Evolutionary conservation across 495 filamentous ascomycete genomes (phyloP), one percentile per base, ranked within the genome.

Genomic region (Daldinia decipiens): DNA sequence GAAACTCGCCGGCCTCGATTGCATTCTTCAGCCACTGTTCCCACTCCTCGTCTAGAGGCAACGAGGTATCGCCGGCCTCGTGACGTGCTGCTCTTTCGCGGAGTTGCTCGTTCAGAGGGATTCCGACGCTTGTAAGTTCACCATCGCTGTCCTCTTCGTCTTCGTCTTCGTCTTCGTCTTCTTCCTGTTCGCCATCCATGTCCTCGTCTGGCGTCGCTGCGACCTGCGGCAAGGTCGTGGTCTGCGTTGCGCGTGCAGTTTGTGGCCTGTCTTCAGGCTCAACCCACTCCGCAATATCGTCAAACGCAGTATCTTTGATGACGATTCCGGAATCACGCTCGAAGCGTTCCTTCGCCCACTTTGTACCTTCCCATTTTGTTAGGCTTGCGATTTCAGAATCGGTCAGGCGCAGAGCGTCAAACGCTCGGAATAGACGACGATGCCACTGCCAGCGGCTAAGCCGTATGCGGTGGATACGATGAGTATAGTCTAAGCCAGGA

Each of bases 291-390:
- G 74, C 70, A 66, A 97, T 89, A 15, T 83, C 86, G 73, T 92
- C 87, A 61, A 88, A 88, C 1, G 93, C 93, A 3, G 94, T 97
- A 77, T 97, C 94, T 63, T 79, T 79, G 70, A 97, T 93, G 21
- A 74, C 83, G 52, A 90, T 83, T 3, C 89, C 88, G 72, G 92
- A 88, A 74, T 97, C 93, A 45, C 82, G 82, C 81, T 97, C 94
- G 76, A 91, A 97, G 13, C 90, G 87, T 76, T 95, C 89, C 65
- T 93, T 90, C 31, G 94, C 94, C 83, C 91, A 96, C 71, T 91
- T 90, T 57, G 94, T 97, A n/a, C 94, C 94, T 76, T 97, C 93
- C 94, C 94, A 97, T 73, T 91, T 91, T 67, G 94, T 97, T 65
- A 97, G 81, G 12, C 82, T 86, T 1, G 86, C 82, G 67, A 97